Conservation (phyloP, 495 filamentous ascomycete species). For the Parachaetomium inaequale region DNA sequence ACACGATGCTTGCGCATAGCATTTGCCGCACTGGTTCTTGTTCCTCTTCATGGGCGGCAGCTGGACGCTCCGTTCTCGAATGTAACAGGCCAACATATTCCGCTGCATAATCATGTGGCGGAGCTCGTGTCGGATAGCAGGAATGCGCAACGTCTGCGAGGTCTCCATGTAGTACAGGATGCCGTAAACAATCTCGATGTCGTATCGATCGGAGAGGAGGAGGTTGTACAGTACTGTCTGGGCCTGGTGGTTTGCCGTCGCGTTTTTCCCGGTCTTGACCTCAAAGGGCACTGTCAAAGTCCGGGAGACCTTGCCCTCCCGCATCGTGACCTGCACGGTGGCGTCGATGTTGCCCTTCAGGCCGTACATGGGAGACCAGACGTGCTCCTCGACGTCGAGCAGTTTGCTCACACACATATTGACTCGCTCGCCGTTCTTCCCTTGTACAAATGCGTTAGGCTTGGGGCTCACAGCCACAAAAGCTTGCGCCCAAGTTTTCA, state of each 20-base stretch:
- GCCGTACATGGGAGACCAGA: conserved; percentile 96
- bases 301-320: conserved; percentile 57
- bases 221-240: conserved; percentile 95
- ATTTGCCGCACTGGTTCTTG: conserved; percentile 69
- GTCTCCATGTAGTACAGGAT: conserved; percentile 93
- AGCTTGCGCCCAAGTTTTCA: conserved; percentile 75
- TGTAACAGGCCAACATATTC: conserved; percentile 81
- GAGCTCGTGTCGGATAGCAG: conserved; percentile 77
- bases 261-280: conserved; percentile 85
- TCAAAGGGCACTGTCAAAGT: conserved; percentile 87
- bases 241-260: conserved; percentile 74
- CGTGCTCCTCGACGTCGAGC: conserved; percentile 92
- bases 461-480: conserved; percentile 73
- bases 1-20: conserved; percentile 83
- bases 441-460: conserved; percentile 70
- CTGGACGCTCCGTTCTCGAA: conserved; percentile 68
- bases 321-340: conserved; percentile 86
- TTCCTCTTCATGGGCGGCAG: conserved; percentile 84
- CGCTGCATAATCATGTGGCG: conserved; percentile 94
- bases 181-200: conserved; percentile 82
- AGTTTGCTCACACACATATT: conserved; percentile 86
- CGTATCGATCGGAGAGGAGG: conserved; percentile 89
- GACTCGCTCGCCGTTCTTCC: conserved; percentile 66
- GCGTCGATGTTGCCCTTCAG: conserved; percentile 97
- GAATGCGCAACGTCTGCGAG: conserved; percentile 78